Percentiles rank a stretch among this genome's conserved stretches.
phyloP scores from a whole-genome alignment of 2,329 filamentous ascomycete genomes.

The Penicillium nordicum region DNA sequence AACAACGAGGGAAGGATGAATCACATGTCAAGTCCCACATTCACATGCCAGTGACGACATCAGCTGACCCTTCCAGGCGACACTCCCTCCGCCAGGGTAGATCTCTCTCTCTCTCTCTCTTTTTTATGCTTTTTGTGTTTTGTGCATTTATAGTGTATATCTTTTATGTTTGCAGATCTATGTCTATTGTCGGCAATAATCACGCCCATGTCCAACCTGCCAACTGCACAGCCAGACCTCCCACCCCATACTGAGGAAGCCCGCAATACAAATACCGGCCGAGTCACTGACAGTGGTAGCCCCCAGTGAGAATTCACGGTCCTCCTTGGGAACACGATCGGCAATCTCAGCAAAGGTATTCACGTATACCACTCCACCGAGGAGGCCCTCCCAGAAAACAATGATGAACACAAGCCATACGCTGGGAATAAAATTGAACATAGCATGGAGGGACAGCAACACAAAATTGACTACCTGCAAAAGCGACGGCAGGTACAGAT shows the following conservation, averaged over 20 bases:
- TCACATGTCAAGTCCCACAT: constrained; percentile 8
- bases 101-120: no score
- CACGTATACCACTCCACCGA: constrained; percentile 91
- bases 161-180: not conserved
- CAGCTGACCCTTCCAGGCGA: not conserved
- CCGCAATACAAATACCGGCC: constrained; percentile 82
- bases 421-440: constrained; percentile 76
- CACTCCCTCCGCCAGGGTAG: not conserved
- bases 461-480: constrained; percentile 77
- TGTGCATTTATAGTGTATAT: not conserved
- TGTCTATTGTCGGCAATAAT: constrained; percentile 59
- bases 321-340: constrained; percentile 70
- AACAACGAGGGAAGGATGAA: not conserved
- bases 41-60: constrained; percentile 6
- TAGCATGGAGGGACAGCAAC: constrained; percentile 69
- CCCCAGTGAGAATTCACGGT: constrained; percentile 86
- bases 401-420: constrained; percentile 83
- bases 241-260: constrained; percentile 75
- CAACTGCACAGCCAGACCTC: constrained; percentile 79
- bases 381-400: constrained; percentile 89
- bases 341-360: constrained; percentile 95
- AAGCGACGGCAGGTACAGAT: constrained; percentile 75
- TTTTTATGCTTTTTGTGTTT: not conserved
- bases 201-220: constrained; percentile 76
- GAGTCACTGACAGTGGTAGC: constrained; percentile 92